phyloP scores from a whole-genome alignment of 176 grass and related monocot species.

The Tillandsia fasciculata region DNA sequence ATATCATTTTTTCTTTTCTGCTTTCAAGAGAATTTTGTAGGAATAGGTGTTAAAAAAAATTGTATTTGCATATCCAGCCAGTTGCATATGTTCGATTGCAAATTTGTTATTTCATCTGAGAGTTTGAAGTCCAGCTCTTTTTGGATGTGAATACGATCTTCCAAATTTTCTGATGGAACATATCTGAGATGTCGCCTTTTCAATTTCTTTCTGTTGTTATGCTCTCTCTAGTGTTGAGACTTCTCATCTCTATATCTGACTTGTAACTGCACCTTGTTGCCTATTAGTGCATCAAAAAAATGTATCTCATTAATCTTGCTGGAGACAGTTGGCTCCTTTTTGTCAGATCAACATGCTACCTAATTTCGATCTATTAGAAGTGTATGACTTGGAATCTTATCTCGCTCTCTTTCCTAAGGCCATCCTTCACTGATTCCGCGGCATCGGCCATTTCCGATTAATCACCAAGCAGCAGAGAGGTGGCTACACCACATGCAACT shows the following conservation, averaged over 20 bases:
- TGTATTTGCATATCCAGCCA: neutral
- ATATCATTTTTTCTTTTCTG: neutral
- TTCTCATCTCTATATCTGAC: neutral
- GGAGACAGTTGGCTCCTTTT: neutral
- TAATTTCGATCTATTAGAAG: neutral
- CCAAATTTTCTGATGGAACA: neutral
- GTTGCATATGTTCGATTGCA: neutral
- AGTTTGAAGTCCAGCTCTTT: no score
- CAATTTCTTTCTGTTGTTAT: neutral
- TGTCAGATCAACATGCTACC: neutral
- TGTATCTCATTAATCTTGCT: neutral
- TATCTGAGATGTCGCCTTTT: neutral
- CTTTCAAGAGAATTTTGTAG: neutral
- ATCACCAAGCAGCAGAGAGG: constrained; percentile 75
- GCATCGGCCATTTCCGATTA: constrained; percentile 70
- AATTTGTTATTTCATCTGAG: neutral
- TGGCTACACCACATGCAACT: constrained; percentile 95
- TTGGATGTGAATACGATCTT: neutral
- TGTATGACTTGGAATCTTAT: neutral
- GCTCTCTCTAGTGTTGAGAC: neutral
- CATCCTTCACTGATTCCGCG: constrained; percentile 86
- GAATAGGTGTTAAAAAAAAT: neutral
- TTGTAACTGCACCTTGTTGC: neutral
- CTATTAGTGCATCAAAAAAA: no score
- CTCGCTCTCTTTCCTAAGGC: constrained; percentile 29